Evolutionary conservation across 2,329 filamentous ascomycete genomes (phyloP).

Genomic region (Hypoxylon sp.): DNA sequence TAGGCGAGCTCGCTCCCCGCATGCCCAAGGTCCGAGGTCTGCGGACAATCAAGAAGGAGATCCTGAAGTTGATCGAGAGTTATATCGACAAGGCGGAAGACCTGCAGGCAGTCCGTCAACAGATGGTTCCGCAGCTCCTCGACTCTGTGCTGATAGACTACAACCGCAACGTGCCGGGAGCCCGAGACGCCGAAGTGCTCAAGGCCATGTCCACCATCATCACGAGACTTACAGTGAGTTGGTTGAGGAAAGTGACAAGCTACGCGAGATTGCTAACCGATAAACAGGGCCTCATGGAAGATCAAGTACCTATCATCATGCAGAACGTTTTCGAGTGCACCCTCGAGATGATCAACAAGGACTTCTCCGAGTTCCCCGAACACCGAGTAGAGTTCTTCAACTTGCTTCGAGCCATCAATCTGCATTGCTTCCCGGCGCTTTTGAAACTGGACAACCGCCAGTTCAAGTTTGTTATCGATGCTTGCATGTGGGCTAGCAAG

Average conservation of each 20-base stretch:
- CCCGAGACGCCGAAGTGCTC: constrained; percentile 93
- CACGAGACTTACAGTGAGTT: constrained; percentile 91
- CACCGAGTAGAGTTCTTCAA: constrained; percentile 99
- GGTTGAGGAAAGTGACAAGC: constrained; percentile 38
- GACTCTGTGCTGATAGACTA: constrained; percentile 96
- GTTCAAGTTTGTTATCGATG: constrained; percentile 99
- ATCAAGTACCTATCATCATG: constrained; percentile 97
- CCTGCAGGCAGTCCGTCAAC: constrained; percentile 87
- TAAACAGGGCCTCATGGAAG: constrained; percentile 87
- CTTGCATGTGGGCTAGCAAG: constrained; percentile 99
- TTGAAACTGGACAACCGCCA: constrained; percentile 94
- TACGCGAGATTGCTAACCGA: constrained; percentile 29
- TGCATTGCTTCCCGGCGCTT: constrained; percentile 94
- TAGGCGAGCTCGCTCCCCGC: constrained; percentile 91
- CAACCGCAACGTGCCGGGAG: constrained; percentile 94
- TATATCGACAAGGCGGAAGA: constrained; percentile 99
- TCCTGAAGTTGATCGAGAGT: constrained; percentile 95
- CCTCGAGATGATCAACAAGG: constrained; percentile 99
- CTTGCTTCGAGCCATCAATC: constrained; percentile 91
- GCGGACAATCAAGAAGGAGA: constrained; percentile 99
- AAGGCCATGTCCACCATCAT: constrained; percentile 98
- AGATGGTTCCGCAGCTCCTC: constrained; percentile 93
- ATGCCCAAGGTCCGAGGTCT: constrained; percentile 96
- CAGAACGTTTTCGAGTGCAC: constrained; percentile 99
- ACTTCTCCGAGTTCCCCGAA: constrained; percentile 98